Evolutionary conservation across 2,329 filamentous ascomycete species (phyloP), one percentile per base, ranked within the genome.

Genomic region (Chaetomium globosum): DNA sequence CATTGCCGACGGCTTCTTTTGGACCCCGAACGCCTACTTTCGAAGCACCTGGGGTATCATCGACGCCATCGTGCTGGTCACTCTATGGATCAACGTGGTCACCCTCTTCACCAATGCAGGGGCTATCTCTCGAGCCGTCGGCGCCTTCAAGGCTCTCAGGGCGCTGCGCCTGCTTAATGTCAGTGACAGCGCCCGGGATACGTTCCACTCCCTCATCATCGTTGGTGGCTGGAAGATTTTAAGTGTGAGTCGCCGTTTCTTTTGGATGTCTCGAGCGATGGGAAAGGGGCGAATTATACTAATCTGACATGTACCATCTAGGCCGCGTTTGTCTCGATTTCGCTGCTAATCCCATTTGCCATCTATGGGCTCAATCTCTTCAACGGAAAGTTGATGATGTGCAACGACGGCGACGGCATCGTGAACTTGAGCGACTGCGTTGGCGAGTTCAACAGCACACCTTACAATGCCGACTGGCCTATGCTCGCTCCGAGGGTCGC

Each of bases 11-110:
- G 95, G 95, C 8, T 90, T 97, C 72, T 90, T 97, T 75, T 98
- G 92, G 87, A 97, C 95, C 0, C 95, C 95, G 0, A 97, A 99
- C 77, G 96, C 96, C 2, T 99, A 97, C 75, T 92, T 97, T 75
- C 89, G 95, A 72, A 94, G 94, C 74, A 94, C 93, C 0, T 99
- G 95, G 95, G 96, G 95, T 7, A 88, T 97, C 67, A 97, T 99
- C 69, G 95, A 99, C 74, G 92, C 90, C 0, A 78, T 98, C 53
- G 95, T 99, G 70, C 82, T 99, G 60, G 81, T 97, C 63, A 98
- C 95, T 0, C 85, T 99, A 9, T 98, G 95, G 94, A 89, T 97
- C 74, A 98, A 96, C 73, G 92, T 99, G 58, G 81, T 89, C 55
- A 95, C 93, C 0, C 87, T 94, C 1, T 82, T 99, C 61, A 85